These are phyloP conservation scores for Ilyonectria mors-panacis DNA, from an alignment of 2,329 filamentous ascomycete genomes.

Conservation along the genomic window DNA sequence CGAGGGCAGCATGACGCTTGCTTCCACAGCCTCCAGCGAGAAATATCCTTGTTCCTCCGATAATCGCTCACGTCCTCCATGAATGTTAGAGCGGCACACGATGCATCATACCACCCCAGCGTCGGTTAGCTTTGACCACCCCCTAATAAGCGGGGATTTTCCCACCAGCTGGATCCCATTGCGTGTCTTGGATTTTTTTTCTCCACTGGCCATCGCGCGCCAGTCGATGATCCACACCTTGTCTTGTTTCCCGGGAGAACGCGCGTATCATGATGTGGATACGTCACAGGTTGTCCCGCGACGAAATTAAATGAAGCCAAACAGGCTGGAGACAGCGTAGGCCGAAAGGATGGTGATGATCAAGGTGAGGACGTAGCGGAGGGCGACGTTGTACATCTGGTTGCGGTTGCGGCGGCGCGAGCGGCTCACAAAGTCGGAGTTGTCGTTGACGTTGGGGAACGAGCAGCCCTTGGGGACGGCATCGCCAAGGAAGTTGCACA, in stretches of 20 bases:
- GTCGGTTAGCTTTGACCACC: background rate
- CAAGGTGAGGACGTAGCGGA: conserved; percentile 45
- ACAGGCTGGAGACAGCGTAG: conserved; percentile 21
- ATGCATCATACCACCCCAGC: background rate
- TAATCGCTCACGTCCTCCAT: background rate
- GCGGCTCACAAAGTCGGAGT: conserved; percentile 53
- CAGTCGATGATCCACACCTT: background rate
- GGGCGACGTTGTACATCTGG: conserved; percentile 54
- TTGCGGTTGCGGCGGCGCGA: conserved; percentile 52
- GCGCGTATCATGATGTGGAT: conserved; percentile 5
- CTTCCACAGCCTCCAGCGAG: background rate
- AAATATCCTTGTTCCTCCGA: background rate
- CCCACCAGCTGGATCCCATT: background rate
- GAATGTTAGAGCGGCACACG: background rate
- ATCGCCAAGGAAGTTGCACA: conserved; percentile 55
- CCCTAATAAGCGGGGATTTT: background rate
- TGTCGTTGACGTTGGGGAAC: conserved; percentile 57
- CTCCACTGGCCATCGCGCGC: background rate
- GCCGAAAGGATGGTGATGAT: conserved; percentile 30
- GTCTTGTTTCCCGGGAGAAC: background rate
- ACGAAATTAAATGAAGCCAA: conserved; percentile 23
- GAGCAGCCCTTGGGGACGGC: conserved; percentile 50
- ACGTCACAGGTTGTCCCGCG: background rate
- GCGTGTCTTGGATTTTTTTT: background rate
- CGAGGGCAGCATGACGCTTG: background rate